Evolutionary conservation across 176 grass and related monocot genomes (phyloP), one percentile per base, ranked within the genome.

Genomic region (Lolium perenne): DNA sequence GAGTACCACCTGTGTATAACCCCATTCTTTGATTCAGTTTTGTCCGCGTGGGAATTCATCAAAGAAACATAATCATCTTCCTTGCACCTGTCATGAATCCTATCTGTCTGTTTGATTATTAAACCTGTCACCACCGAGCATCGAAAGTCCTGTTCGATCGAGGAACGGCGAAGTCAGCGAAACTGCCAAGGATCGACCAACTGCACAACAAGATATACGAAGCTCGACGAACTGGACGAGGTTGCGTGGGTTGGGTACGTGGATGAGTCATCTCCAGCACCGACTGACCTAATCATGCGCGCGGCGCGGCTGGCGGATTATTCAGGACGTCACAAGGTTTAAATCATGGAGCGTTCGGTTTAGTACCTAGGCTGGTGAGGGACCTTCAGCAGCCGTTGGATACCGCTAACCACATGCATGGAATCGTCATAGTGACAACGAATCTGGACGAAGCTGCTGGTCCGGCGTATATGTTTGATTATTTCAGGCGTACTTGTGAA

Each of bases 1-100:
- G n/a, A n/a, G 26, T 45, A 48, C 5, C 17, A 54, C 26, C n/a
- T 53, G 71, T 38, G 11, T 8, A 49, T 23, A 18, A 80, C 40
- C 18, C 77, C 67, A 74, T 86, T 74, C 67, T 62, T 86, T 77
- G 12, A 25, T 55, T 80, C 38, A 25, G n/a, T 55, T 53, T 59
- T 64, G 32, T 8, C 9, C 12, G 8, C 7, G 67, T 2, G 35
- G 51, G 18, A 47, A 25, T 63, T 10, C 3, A 63, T 63, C 4
- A 25, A 62, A 3, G 43, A 22, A 62, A 7, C 1, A 49, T 10
- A 3, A 25, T 64, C 56, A 10, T 77, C 15, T 51, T 53, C 18
- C 25, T 22, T 25, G 7, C 17, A n/a, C 70, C 1, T 23, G n/a
- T 14, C 40, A 45, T 64, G n/a, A 50, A 49, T 50, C n/a, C 3